A percentile compares a stretch with the other conserved stretches of the same genome.
phyloP scores from a whole-genome alignment of 768 basidiomycete species.

The Scleroderma citrinum region DNA sequence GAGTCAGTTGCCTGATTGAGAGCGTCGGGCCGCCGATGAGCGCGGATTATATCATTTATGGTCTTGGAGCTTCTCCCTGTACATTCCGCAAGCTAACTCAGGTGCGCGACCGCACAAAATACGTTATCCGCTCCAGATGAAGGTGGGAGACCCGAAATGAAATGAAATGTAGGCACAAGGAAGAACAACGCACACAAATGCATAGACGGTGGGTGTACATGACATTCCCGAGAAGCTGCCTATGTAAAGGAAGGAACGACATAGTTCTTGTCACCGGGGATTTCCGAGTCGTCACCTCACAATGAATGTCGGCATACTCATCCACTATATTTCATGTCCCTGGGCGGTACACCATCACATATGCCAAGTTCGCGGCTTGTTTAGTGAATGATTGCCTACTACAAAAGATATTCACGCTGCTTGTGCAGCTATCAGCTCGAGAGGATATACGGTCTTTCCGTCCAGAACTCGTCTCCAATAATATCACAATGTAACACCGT shows the following conservation, averaged over 20 bases:
- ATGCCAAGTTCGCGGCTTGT: too few relatives aligned
- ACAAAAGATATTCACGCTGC: too few relatives aligned
- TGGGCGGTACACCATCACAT: background rate
- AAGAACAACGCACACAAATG: background rate
- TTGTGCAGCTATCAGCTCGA: constrained; percentile 23
- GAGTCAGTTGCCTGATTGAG: background rate
- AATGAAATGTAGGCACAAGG: background rate
- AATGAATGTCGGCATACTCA: background rate
- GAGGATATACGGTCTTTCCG: constrained; percentile 49
- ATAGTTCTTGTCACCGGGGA: background rate
- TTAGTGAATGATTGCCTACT: too few relatives aligned
- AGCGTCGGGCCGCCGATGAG: constrained; percentile 1
- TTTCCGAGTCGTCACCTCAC: background rate
- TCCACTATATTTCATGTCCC: background rate
- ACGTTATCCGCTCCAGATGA: background rate
- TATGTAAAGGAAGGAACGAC: too few relatives aligned
- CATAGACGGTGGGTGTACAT: background rate
- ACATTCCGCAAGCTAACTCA: too few relatives aligned
- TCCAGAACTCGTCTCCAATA: constrained; percentile 80
- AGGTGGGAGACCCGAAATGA: background rate
- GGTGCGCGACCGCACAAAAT: too few relatives aligned
- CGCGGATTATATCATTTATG: background rate
- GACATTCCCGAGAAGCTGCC: too few relatives aligned
- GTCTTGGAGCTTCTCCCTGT: background rate
- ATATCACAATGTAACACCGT: constrained; percentile 76